Base-by-base conservation (phyloP, 148 eudicot species). In the Rhododendron williamsianum region DNA sequence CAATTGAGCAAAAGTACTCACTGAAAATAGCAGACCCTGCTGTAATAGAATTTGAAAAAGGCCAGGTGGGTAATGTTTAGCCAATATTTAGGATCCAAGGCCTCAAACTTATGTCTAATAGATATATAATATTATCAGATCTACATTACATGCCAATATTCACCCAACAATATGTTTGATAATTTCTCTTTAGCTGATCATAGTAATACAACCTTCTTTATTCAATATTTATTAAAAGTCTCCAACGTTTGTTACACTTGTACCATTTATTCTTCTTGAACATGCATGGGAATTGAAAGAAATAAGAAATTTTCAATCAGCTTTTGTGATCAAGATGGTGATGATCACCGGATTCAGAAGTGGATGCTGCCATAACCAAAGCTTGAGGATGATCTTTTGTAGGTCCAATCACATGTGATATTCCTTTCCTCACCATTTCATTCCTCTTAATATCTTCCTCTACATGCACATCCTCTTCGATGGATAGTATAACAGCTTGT, bases 401-500 rank as follows among this genome's bases (percentile, higher is more conserved):
- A 45, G 91, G 83, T 54, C 33, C 74, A 69, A 11, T 77, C 27
- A 78, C n/a, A 81, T 87, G 85, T 73, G 80, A 41, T 41, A 38
- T 72, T 65, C 83, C 77, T 84, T 84, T 88, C 1, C 88, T 84
- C 58, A 91, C 88, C 15, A 76, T 84, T 60, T 92, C 94, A 89
- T 90, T 84, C 80, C 87, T 92, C 74, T 54, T 89, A 49, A 90
- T 89, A 67, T 90, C 89, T 86, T 93, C 93, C 73, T 94, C 88
- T 72, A 91, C 63, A 87, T 92, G 94, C 77, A 92, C 85, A 83
- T 96, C 98, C 69, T 95, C 98, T 43, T 96, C 94, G 16, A 93
- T 79, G 6, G 93, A 87, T 13, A 92, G 85, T 52, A 93, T 76
- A 52, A 92, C 89, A 60, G 89, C 89, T 85, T 93, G 85, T 38